phyloP scores from a whole-genome alignment of 1,284 basidiomycete genomes.

The Ganoderma resinaceum region DNA sequence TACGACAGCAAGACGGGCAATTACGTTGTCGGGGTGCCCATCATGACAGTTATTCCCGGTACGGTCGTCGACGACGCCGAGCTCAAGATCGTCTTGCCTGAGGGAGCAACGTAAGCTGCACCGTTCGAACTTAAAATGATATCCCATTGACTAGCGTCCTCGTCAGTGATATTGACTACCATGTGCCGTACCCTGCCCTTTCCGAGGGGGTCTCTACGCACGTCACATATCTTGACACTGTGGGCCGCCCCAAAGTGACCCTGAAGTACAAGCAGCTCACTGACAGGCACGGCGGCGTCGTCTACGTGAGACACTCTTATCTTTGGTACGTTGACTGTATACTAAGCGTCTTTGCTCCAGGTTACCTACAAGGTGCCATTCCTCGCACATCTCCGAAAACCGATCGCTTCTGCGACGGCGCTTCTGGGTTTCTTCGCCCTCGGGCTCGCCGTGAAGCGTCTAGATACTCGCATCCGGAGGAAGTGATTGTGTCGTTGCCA shows the following conservation, averaged over 20 bases:
- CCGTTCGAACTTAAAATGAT: not conserved
- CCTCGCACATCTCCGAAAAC: conserved; percentile 84
- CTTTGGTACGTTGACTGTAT: not conserved
- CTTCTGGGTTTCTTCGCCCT: conserved; percentile 72
- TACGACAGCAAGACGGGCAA: conserved; percentile 65
- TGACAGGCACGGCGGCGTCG: conserved; percentile 76
- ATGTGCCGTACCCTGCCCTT: conserved; percentile 80
- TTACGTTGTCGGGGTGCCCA: conserved; percentile 84
- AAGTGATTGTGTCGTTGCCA: conserved; percentile 36
- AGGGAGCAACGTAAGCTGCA: conserved; percentile 86
- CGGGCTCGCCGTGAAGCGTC: conserved; percentile 64
- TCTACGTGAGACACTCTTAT: conserved; percentile 64
- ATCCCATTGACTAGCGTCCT: conserved; percentile 4
- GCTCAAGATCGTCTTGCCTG: conserved; percentile 87
- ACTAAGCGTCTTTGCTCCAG: conserved; percentile 47
- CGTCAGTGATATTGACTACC: conserved; percentile 77
- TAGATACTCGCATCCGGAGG: conserved; percentile 71
- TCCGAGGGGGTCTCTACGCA: conserved; percentile 68
- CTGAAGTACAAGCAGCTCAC: conserved; percentile 81
- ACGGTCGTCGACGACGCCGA: conserved; percentile 86
- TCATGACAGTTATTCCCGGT: conserved; percentile 84
- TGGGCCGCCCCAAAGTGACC: conserved; percentile 82
- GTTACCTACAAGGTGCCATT: conserved; percentile 86
- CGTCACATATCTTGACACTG: conserved; percentile 93
- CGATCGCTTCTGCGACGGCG: conserved; percentile 73